Evolutionary conservation across 2,329 filamentous ascomycete species (phyloP), one percentile per base, ranked within the genome.

Genomic region (Ramularia collo-cygni): DNA sequence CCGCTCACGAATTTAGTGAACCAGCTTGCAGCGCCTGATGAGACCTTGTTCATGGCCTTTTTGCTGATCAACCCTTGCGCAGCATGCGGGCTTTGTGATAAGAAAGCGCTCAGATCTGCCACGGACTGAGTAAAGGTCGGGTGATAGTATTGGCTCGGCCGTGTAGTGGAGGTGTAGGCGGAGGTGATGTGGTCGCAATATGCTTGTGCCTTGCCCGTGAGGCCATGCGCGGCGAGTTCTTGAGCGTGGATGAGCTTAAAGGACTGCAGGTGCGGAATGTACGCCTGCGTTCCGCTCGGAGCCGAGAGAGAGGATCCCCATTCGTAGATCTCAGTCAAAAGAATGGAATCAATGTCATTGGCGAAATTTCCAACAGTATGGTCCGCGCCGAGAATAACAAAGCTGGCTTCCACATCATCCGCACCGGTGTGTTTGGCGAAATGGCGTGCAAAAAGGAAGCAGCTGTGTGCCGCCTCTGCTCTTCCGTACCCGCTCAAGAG

Each of bases 1-100:
- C 92, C 93, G 37, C 85, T 81, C 45, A 98, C 88, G 58, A 98
- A 98, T 56, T 88, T 95, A 65, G 89, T 96, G 66, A 99, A 95
- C 43, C 84, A 87, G 49, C 81, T 88, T 76, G 87, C 89, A 59
- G 96, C 79, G 24, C 84, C 87, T 46, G 84, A 88, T 2, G 89
- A 92, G 0, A 96, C 87, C 64, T 93, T 95, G 63, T 93, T 89
- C 76, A 96, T 93, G 62, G 80, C 95, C 5, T 90, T 88, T 62
- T 92, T 95, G 1, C 87, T 83, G 37, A 98, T 92, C 86, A 90
- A 95, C 2, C 88, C 90, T 14, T 78, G 81, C 5, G 80, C 81
- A 31, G 49, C 50, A 57, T 83, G 86, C 9, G 89, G 87, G 13
- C 88, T 83, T 60, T 92, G 85, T 52, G 83, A 89, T 28, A 99